A percentile compares a stretch with the other conserved stretches of the same genome.
Evolutionary conservation across 2,329 filamentous ascomycete species (phyloP).

Genomic region (Neocucurbitaria cava): DNA sequence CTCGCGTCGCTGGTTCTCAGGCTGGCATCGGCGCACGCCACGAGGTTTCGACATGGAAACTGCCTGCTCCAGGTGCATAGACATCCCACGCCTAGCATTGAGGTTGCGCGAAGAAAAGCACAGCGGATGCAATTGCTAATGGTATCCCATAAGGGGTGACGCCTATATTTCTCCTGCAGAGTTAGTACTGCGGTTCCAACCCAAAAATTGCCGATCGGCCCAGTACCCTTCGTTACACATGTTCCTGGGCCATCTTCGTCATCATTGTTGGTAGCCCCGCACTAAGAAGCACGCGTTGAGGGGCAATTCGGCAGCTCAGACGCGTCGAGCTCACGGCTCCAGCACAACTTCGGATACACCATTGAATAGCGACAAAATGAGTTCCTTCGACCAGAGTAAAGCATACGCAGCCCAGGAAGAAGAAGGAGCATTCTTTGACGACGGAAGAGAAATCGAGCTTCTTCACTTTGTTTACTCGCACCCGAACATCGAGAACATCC

Average conservation of each 20-base stretch:
- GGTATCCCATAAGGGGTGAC: slow-evolving; percentile 28
- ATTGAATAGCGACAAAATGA: slow-evolving; percentile 32
- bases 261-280: slow-evolving; percentile 30
- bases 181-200: background rate
- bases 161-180: slow-evolving; percentile 17
- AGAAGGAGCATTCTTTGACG: slow-evolving; percentile 60
- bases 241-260: slow-evolving; percentile 29
- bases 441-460: slow-evolving; percentile 77
- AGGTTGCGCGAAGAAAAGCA: slow-evolving; percentile 4
- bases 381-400: slow-evolving; percentile 50
- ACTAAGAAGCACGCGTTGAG: slow-evolving; percentile 37
- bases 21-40: slow-evolving; percentile 15
- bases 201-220: slow-evolving; percentile 6
- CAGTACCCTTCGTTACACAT: slow-evolving; percentile 9
- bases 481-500: slow-evolving; percentile 67
- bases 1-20: slow-evolving; percentile 17
- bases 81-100: slow-evolving; percentile 21
- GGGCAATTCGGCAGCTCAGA: slow-evolving; percentile 18
- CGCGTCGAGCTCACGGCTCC: slow-evolving; percentile 27
- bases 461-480: slow-evolving; percentile 72
- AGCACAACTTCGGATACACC: slow-evolving; percentile 14
- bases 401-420: slow-evolving; percentile 57
- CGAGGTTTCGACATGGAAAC: slow-evolving; percentile 20
- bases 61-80: slow-evolving; percentile 21
- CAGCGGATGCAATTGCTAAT: slow-evolving; percentile 17